Percentiles rank a stretch among this genome's conserved stretches.
Evolutionary conservation across 192 early-diverging fungal genomes (phyloP).

Genomic region (Coemansia sp.): DNA sequence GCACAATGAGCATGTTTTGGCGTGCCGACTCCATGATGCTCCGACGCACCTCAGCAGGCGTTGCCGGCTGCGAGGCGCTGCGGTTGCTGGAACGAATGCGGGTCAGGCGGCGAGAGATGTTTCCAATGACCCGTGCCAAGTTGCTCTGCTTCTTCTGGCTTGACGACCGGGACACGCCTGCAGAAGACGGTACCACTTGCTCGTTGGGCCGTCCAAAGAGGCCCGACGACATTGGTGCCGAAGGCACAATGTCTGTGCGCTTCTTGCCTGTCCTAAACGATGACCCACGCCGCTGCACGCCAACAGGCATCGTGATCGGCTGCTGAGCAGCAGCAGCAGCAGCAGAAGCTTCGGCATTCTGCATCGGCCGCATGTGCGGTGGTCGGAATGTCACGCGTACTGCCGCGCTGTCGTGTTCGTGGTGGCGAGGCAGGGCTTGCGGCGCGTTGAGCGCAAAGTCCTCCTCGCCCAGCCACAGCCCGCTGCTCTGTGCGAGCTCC

Average conservation of each 20-base stretch:
- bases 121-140: conserved; percentile 39
- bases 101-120: conserved; percentile 32
- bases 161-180: not conserved
- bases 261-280: no score
- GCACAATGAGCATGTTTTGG: conserved; percentile 27
- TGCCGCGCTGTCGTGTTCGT: no score
- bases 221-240: conserved; percentile 26
- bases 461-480: conserved; percentile 24
- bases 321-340: conserved; percentile 6
- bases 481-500: conserved; percentile 27
- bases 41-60: conserved; percentile 33
- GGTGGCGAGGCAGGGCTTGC: no score
- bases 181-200: not conserved
- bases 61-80: conserved; percentile 49
- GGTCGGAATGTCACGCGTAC: no score
- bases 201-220: conserved; percentile 14
- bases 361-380: no score
- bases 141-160: conserved; percentile 19
- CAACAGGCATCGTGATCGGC: not conserved
- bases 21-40: conserved; percentile 35
- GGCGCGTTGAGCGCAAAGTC: conserved; percentile 1
- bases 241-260: conserved; percentile 23
- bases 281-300: conserved; percentile 1
- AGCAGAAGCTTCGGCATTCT: no score
- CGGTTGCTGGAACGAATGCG: conserved; percentile 38